Conservation (phyloP, 2,329 filamentous ascomycete species). For the Hymenoscyphus scutula region DNA sequence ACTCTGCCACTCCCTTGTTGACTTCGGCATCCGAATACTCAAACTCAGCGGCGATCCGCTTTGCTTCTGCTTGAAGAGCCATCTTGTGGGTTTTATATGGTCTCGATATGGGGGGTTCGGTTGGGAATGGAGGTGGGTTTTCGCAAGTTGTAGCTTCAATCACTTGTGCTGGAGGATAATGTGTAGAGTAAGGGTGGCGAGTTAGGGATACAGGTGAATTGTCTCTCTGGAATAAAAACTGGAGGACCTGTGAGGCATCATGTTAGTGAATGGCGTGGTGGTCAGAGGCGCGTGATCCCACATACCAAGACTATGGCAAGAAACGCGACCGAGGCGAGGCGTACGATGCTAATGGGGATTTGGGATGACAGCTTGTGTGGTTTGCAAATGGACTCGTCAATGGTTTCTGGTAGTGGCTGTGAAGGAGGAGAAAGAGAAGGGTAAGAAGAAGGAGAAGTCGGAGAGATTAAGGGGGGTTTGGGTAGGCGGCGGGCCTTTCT, state of each 20-base stretch:
- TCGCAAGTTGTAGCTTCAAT: slow-evolving; percentile 51
- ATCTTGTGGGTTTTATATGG: slow-evolving; percentile 57
- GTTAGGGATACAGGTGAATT: slow-evolving; percentile 31
- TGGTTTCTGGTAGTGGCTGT: slow-evolving; percentile 15
- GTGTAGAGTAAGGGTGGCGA: slow-evolving; percentile 38
- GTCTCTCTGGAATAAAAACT: slow-evolving; percentile 45
- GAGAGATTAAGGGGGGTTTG: slow-evolving; percentile 15
- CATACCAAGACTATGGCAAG: slow-evolving; percentile 35
- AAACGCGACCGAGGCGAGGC: slow-evolving; percentile 36
- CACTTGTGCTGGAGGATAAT: slow-evolving; percentile 45
- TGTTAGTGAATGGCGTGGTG: slow-evolving; percentile 1
- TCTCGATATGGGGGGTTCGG: slow-evolving; percentile 51
- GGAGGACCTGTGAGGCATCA: slow-evolving; percentile 43
- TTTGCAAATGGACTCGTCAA: slow-evolving; percentile 23
- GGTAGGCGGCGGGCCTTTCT: slow-evolving; percentile 29
- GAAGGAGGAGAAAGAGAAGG: slow-evolving; percentile 14
- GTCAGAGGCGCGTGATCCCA: slow-evolving; percentile 17
- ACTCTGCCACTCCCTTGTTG: slow-evolving; percentile 78
- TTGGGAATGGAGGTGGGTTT: slow-evolving; percentile 54
- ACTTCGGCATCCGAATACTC: slow-evolving; percentile 77
- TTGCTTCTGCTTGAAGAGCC: slow-evolving; percentile 67
- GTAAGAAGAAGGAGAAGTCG: slow-evolving; percentile 14
- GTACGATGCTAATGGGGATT: slow-evolving; percentile 31
- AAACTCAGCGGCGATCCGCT: slow-evolving; percentile 79
- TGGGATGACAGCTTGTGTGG: slow-evolving; percentile 28